These are phyloP conservation scores for Aulographum hederae DNA, from an alignment of 2,329 filamentous ascomycete genomes.

Conservation along the genomic window DNA sequence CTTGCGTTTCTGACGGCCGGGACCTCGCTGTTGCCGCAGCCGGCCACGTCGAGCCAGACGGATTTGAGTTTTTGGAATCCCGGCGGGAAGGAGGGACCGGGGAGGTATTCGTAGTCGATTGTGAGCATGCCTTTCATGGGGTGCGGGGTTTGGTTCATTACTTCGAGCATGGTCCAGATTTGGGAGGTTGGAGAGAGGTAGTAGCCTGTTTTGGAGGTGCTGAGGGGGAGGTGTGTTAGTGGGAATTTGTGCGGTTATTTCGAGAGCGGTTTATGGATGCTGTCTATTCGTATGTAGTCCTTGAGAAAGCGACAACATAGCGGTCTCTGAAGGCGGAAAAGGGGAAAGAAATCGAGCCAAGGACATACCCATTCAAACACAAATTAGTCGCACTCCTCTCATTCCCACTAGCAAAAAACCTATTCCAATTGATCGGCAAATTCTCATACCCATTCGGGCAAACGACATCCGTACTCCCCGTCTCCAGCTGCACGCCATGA, in stretches of 20 bases:
- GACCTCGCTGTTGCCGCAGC: background rate
- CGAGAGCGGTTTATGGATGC: background rate
- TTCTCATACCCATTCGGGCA: background rate
- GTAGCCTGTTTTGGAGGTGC: background rate
- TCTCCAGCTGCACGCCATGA: conserved; percentile 1
- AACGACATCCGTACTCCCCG: background rate
- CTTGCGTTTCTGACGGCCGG: background rate
- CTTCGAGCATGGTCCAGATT: background rate
- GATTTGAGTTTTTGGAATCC: background rate
- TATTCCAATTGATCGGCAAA: background rate
- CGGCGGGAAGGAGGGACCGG: background rate
- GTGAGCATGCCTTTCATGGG: background rate
- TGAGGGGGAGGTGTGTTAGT: background rate
- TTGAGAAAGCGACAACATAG: too few relatives aligned
- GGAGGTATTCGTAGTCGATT: background rate
- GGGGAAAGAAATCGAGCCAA: too few relatives aligned
- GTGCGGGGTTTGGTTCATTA: background rate
- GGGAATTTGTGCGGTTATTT: background rate
- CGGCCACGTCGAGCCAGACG: background rate
- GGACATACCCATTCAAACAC: background rate
- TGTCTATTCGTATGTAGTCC: background rate
- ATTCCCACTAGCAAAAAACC: background rate
- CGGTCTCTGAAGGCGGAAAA: too few relatives aligned
- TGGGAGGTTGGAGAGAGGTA: background rate
- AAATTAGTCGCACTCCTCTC: background rate